These are phyloP conservation scores for Psophocarpus tetragonolobus DNA, from an alignment of 306 rosid genomes.

Conservation along the genomic window DNA sequence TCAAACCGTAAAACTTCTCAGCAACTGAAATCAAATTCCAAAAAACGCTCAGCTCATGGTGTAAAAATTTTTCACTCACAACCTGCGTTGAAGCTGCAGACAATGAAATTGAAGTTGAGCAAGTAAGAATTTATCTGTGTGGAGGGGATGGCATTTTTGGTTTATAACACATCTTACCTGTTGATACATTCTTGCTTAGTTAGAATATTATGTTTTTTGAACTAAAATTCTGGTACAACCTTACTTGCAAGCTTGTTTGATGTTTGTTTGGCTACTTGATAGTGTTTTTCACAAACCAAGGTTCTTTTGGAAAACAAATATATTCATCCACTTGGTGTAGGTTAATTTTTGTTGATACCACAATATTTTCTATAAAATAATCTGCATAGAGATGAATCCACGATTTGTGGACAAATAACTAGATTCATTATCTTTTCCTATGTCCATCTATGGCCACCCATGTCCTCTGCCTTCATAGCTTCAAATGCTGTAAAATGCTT, in stretches of 20 bases:
- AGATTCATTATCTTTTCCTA: not conserved
- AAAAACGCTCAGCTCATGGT: constrained; percentile 87
- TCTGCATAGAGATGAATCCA: not conserved
- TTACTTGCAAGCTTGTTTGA: constrained; percentile 18
- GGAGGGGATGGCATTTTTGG: not conserved
- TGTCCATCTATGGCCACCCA: not conserved
- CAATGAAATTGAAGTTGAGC: constrained; percentile 92
- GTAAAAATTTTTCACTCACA: constrained; percentile 91
- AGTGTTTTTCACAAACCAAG: not conserved
- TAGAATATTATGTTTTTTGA: not conserved
- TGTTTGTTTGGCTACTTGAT: constrained; percentile 24
- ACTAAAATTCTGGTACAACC: not conserved
- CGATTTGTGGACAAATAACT: not conserved
- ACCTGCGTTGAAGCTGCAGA: constrained; percentile 89
- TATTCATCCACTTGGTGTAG: not conserved
- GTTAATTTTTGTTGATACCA: not conserved
- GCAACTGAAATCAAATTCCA: constrained; percentile 87
- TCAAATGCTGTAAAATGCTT: too few species aligned
- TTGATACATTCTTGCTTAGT: not conserved
- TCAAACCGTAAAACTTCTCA: constrained; percentile 88
- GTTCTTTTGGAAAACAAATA: not conserved
- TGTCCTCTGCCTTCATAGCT: too few species aligned
- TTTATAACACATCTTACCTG: not conserved
- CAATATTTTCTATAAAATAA: not conserved
- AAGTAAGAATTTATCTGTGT: constrained; percentile 60